Conservation (phyloP, 768 basidiomycete genomes). For the Clitopilus hobsonii region DNA sequence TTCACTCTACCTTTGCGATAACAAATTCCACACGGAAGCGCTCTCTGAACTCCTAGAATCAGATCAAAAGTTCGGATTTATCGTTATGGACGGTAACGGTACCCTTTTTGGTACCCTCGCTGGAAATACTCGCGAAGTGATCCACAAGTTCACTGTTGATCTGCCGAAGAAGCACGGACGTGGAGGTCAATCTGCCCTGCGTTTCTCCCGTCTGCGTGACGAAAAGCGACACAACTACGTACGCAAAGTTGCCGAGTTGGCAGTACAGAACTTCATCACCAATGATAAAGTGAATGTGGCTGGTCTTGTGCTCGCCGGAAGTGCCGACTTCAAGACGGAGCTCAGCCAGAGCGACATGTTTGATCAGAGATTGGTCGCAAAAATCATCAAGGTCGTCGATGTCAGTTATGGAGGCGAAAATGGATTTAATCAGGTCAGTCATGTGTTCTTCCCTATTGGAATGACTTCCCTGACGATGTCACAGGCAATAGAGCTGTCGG, state of each 20-base stretch:
- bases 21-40: constrained; percentile 99
- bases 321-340: constrained; percentile 98
- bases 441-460: not conserved
- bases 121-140: constrained; percentile 94
- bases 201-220: constrained; percentile 98
- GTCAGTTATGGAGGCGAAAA: constrained; percentile 99
- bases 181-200: constrained; percentile 98
- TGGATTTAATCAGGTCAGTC: constrained; percentile 93
- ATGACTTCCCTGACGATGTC: constrained; percentile 3
- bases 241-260: constrained; percentile 94
- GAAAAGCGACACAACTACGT: constrained; percentile 99
- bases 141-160: constrained; percentile 99
- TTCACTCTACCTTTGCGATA: constrained; percentile 97
- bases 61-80: constrained; percentile 97
- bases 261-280: constrained; percentile 97
- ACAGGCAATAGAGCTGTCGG: constrained; percentile 94
- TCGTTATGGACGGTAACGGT: constrained; percentile 99
- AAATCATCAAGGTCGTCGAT: constrained; percentile 97
- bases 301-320: constrained; percentile 93
- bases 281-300: constrained; percentile 98
- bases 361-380: constrained; percentile 80
- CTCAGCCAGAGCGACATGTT: constrained; percentile 96
- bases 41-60: constrained; percentile 95
- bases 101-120: constrained; percentile 93
- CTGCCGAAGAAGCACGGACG: constrained; percentile 99